phyloP scores from a whole-genome alignment of 768 basidiomycete species.

The Hortiboletus campestris region DNA sequence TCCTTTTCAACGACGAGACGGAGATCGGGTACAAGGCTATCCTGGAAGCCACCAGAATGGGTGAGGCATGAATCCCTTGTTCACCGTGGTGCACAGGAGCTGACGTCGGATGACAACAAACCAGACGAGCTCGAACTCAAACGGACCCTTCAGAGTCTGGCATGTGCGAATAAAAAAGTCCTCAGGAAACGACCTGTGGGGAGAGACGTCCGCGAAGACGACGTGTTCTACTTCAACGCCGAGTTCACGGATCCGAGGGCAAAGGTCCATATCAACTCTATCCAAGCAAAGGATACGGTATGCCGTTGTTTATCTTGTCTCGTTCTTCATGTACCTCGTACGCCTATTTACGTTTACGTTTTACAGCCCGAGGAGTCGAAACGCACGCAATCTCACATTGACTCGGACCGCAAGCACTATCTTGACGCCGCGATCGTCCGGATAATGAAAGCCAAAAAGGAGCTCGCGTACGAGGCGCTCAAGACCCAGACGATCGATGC shows the following conservation, averaged over 20 bases:
- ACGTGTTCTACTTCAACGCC: constrained; percentile 79
- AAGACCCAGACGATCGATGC: constrained; percentile 83
- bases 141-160: constrained; percentile 89
- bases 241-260: constrained; percentile 76
- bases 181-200: constrained; percentile 77
- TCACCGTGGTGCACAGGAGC: background rate
- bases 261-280: constrained; percentile 91
- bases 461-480: constrained; percentile 74
- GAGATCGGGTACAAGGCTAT: constrained; percentile 69
- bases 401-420: constrained; percentile 80
- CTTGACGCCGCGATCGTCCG: constrained; percentile 96
- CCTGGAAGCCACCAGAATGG: constrained; percentile 62
- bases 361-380: constrained; percentile 79
- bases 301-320: constrained; percentile 25
- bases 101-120: background rate
- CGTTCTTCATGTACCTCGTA: background rate
- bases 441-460: constrained; percentile 92
- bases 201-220: constrained; percentile 71
- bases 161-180: constrained; percentile 87
- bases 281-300: constrained; percentile 91
- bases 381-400: constrained; percentile 79
- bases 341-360: background rate
- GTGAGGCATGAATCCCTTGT: constrained; percentile 41
- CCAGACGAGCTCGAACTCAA: constrained; percentile 70
- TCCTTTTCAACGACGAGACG: constrained; percentile 75